Percentiles rank a stretch among this genome's conserved stretches.
These are phyloP conservation scores for Sutorius eximius DNA, from an alignment of 1,284 basidiomycete genomes.

Conservation along the genomic window DNA sequence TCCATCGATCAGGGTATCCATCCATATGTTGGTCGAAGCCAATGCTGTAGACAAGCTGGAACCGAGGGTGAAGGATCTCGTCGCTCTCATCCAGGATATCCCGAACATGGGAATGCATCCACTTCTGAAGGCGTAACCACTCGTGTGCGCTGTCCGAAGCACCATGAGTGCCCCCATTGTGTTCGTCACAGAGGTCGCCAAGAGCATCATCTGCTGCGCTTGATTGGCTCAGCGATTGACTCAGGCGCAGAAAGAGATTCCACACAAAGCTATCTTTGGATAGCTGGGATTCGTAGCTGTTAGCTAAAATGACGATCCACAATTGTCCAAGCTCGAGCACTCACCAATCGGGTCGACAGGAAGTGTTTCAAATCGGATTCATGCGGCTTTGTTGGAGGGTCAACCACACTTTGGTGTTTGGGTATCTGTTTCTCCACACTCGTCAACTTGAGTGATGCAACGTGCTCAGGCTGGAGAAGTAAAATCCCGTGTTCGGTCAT, in stretches of 20 bases:
- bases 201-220: not conserved
- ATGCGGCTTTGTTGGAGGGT: not conserved
- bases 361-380: not conserved
- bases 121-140: slow-evolving; percentile 22
- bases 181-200: not conserved
- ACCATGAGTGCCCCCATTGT: not conserved
- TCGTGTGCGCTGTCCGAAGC: not conserved
- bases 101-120: slow-evolving; percentile 16
- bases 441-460: not conserved
- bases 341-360: not conserved
- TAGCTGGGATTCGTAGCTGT: not conserved
- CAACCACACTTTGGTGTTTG: fast-evolving
- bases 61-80: not conserved
- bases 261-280: not conserved
- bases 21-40: not conserved
- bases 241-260: not conserved
- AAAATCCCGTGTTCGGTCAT: not conserved
- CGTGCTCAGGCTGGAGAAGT: not conserved
- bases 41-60: not conserved
- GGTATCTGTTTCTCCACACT: not conserved
- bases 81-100: not conserved
- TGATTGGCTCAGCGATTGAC: not conserved
- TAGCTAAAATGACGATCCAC: not conserved
- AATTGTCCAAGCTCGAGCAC: too few species aligned
- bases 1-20: slow-evolving; percentile 44